These are phyloP conservation scores for Rutstroemia sp. DNA, from an alignment of 2,329 filamentous ascomycete species.

Conservation along the genomic window DNA sequence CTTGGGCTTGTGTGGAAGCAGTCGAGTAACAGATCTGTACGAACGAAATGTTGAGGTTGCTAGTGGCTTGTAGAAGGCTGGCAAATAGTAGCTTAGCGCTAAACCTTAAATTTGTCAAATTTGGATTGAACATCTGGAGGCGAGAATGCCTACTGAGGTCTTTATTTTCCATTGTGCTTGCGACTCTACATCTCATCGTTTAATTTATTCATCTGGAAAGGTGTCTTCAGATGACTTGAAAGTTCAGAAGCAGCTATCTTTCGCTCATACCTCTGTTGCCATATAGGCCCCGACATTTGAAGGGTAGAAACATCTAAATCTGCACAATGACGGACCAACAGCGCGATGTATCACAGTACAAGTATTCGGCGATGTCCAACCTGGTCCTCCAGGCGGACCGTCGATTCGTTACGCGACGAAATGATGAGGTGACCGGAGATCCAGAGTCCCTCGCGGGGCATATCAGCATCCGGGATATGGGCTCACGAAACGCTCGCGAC, in stretches of 20 bases:
- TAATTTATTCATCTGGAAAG: conserved; percentile 2
- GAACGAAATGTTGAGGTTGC: too few species aligned
- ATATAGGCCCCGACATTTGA: conserved; percentile 14
- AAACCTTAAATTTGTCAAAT: conserved; percentile 11
- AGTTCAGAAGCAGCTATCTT: not conserved
- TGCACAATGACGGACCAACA: conserved; percentile 63
- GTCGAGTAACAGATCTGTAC: too few species aligned
- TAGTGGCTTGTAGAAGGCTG: not conserved
- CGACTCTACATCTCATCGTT: not conserved
- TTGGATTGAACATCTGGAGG: conserved; percentile 2
- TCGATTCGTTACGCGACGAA: conserved; percentile 85
- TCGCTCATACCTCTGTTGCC: conserved; percentile 9
- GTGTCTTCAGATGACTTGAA: conserved; percentile 9
- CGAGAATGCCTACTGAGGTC: not conserved
- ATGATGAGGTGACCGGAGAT: conserved; percentile 92
- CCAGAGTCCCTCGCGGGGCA: conserved; percentile 94
- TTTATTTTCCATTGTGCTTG: not conserved
- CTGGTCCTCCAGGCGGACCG: conserved; percentile 99
- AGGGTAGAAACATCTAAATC: conserved; percentile 20
- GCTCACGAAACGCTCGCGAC: conserved; percentile 72
- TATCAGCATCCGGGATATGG: conserved; percentile 93
- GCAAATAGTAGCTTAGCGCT: conserved; percentile 5
- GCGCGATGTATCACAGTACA: conserved; percentile 90
- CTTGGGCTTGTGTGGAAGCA: not conserved
- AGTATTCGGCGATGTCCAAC: conserved; percentile 99